Conservation (phyloP, 352 stramenopile species). For the Phytophthora sansomeana region DNA sequence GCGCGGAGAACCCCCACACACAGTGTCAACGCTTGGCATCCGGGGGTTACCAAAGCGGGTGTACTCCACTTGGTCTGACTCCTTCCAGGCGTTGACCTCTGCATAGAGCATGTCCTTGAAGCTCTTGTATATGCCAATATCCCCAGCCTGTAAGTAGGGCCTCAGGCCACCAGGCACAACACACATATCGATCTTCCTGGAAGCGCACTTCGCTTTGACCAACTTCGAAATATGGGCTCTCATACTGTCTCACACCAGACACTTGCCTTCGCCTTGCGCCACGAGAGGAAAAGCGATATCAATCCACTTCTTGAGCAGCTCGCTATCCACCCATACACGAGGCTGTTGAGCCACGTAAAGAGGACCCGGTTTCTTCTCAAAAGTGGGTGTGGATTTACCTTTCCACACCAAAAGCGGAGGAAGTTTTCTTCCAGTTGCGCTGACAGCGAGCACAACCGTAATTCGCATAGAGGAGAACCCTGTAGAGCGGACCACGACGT, state of each 20-base stretch:
- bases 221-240: constrained; percentile 12
- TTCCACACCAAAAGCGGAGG: constrained; percentile 18
- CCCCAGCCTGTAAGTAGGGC: constrained; percentile 2
- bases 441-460: constrained; percentile 23
- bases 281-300: constrained; percentile 5
- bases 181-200: constrained; percentile 5
- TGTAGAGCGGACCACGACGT: constrained; percentile 32
- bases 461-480: constrained; percentile 37
- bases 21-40: constrained; percentile 1
- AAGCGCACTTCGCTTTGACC: constrained; percentile 3
- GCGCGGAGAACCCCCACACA: background rate
- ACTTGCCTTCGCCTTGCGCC: constrained; percentile 3
- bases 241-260: background rate
- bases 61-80: constrained; percentile 6
- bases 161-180: constrained; percentile 17
- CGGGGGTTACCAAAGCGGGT: background rate
- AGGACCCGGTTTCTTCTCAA: too few relatives aligned
- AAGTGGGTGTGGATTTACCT: constrained; percentile 3
- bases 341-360: constrained; percentile 9
- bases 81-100: too few relatives aligned
- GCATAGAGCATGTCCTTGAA: constrained; percentile 4
- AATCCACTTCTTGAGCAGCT: constrained; percentile 8
- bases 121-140: constrained; percentile 12
- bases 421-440: constrained; percentile 14
- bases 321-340: constrained; percentile 8